These are phyloP conservation scores for Chionographis japonica DNA, from an alignment of 106 monocot species.

Conservation along the genomic window DNA sequence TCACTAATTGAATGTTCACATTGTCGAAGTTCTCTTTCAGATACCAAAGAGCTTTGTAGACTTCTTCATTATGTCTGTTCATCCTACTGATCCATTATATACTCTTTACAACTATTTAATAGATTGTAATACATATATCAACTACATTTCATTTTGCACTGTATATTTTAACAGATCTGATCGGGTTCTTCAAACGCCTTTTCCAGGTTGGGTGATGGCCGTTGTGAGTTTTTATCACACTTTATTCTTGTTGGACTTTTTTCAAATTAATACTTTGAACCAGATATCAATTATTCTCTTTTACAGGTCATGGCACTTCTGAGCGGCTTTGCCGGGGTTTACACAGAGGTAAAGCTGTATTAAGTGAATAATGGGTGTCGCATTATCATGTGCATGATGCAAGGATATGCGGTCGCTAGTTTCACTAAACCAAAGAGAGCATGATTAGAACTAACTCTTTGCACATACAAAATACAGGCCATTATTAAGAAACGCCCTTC, in stretches of 20 bases:
- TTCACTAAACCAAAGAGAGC: neutral
- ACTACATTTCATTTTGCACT: neutral
- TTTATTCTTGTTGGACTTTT: neutral
- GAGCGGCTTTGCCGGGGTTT: conserved; percentile 97
- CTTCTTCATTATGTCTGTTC: no score
- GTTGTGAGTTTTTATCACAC: conserved; percentile 47
- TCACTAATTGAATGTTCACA: no score
- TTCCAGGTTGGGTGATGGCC: conserved; percentile 86
- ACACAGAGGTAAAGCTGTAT: conserved; percentile 72
- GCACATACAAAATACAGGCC: conserved; percentile 55
- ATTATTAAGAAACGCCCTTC: conserved; percentile 97
- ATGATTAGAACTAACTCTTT: neutral
- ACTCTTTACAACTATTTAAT: no score
- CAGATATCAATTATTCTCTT: neutral
- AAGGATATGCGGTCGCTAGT: no score
- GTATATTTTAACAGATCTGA: conserved; percentile 58
- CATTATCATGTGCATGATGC: no score
- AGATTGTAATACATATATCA: no score
- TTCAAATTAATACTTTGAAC: neutral
- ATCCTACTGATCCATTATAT: no score
- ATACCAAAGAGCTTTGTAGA: no score
- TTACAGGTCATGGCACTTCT: conserved; percentile 91
- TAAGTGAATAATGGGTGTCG: neutral
- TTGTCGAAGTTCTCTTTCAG: no score
- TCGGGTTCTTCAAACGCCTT: conserved; percentile 77